Conservation (phyloP, 495 filamentous ascomycete genomes). For the Corynascus novoguineensis region DNA sequence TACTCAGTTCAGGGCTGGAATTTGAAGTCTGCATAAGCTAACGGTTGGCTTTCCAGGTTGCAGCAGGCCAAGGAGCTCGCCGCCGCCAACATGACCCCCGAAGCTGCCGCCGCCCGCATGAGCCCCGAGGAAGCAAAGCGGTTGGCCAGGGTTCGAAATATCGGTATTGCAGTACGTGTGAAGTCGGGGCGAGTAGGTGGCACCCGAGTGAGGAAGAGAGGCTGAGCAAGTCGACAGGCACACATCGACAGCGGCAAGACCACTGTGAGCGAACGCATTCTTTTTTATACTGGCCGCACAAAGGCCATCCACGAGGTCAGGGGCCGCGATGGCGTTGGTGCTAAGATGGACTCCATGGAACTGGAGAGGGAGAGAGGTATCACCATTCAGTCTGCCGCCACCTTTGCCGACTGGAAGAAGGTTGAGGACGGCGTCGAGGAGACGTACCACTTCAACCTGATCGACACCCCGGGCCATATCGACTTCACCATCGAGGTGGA, state of each 20-base stretch:
- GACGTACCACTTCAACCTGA: constrained; percentile 95
- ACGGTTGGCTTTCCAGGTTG: constrained; percentile 25
- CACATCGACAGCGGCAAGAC: constrained; percentile 99
- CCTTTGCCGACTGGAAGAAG: constrained; percentile 97
- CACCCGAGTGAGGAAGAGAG: not conserved
- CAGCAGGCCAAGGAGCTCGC: constrained; percentile 42
- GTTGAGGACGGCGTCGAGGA: constrained; percentile 67
- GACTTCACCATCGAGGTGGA: constrained; percentile 99
- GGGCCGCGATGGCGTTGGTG: constrained; percentile 90
- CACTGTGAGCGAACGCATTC: constrained; percentile 91
- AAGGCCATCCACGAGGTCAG: constrained; percentile 97
- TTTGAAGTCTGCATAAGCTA: constrained; percentile 6
- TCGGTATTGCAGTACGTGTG: constrained; percentile 85
- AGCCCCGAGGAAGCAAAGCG: constrained; percentile 68
- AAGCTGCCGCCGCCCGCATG: constrained; percentile 53
- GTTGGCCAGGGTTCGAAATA: constrained; percentile 79
- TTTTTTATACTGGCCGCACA: constrained; percentile 97
- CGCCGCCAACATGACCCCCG: constrained; percentile 40
- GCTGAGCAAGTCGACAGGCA: constrained; percentile 53
- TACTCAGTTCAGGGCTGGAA: not conserved
- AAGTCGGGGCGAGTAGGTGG: not conserved
- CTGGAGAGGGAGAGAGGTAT: constrained; percentile 97
- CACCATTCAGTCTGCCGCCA: constrained; percentile 96
- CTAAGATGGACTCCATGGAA: constrained; percentile 99
- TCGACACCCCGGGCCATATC: constrained; percentile 98